These are phyloP conservation scores for Bipolaris zeicola DNA, from an alignment of 2,329 filamentous ascomycete species.

Conservation along the genomic window DNA sequence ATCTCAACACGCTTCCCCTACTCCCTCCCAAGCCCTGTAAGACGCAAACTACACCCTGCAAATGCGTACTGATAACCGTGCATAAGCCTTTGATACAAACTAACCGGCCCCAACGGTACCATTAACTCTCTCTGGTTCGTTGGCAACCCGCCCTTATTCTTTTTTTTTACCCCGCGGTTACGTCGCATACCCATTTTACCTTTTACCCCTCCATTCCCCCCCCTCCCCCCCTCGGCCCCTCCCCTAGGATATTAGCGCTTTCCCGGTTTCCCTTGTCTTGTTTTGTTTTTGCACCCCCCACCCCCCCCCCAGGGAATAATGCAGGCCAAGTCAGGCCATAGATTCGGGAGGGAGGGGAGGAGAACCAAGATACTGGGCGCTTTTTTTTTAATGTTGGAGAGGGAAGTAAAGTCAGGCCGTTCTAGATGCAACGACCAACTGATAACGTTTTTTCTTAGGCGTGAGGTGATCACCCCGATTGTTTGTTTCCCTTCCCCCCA, in stretches of 20 bases:
- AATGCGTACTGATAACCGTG: conserved; percentile 28
- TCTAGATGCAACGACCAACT: background rate
- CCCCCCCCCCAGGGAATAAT: background rate
- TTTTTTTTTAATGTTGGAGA: no score
- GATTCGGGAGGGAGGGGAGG: no score
- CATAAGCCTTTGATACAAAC: conserved; percentile 23
- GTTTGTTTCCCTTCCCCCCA: no score
- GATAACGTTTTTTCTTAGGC: no score
- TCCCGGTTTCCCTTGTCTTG: background rate
- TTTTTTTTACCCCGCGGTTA: conserved; percentile 21
- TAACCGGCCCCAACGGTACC: conserved; percentile 17
- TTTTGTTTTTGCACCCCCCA: background rate
- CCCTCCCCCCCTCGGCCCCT: no score
- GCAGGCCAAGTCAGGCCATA: no score
- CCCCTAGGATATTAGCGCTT: background rate
- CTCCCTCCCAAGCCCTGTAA: conserved; percentile 1
- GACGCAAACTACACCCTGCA: background rate
- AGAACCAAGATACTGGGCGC: no score
- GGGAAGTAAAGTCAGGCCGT: no score
- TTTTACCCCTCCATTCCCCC: conserved; percentile 16
- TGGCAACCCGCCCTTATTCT: background rate
- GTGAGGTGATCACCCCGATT: no score
- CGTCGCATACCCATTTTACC: conserved; percentile 1
- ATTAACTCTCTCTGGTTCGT: conserved; percentile 10
- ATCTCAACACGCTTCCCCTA: conserved; percentile 11